A percentile compares a stretch with the other conserved stretches of the same genome.
Evolutionary conservation across 139 green algal genomes (phyloP).

Genomic region (Tetradesmus lagerheimii): DNA sequence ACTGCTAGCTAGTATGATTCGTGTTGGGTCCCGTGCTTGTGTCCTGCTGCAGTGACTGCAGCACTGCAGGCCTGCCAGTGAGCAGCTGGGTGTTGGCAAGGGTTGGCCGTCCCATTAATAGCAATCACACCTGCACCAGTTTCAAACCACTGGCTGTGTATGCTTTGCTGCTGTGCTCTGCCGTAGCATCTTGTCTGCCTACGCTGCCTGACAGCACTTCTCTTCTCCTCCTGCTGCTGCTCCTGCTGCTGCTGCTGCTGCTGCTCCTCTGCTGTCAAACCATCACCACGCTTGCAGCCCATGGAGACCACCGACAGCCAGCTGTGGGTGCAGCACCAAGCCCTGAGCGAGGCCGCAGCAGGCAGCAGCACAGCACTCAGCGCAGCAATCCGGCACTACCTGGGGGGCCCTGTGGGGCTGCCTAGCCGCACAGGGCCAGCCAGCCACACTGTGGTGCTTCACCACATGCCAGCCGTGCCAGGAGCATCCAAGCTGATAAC

Average conservation of each 20-base stretch:
- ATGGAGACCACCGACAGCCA: constrained; percentile 5
- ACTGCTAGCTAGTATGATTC: too few relatives aligned
- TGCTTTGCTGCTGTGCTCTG: too few relatives aligned
- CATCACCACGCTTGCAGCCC: too few relatives aligned
- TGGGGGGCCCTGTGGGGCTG: neutral
- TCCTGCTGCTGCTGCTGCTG: neutral
- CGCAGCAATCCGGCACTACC: neutral
- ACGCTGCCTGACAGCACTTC: too few relatives aligned
- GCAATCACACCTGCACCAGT: too few relatives aligned
- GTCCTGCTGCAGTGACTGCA: too few relatives aligned
- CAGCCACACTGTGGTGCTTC: constrained; percentile 2
- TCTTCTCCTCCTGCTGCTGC: neutral
- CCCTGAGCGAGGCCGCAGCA: neutral
- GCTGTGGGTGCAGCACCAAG: neutral
- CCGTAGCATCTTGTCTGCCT: too few relatives aligned
- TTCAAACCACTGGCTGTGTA: too few relatives aligned
- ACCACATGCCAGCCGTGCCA: constrained; percentile 1
- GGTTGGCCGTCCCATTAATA: too few relatives aligned
- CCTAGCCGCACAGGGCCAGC: neutral
- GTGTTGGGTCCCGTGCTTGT: too few relatives aligned
- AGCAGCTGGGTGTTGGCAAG: neutral
- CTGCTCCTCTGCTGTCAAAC: neutral
- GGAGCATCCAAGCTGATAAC: neutral
- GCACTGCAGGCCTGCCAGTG: too few relatives aligned
- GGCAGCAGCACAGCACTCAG: neutral